Evolutionary conservation across 805 yeast species (phyloP).

Genomic region (Wickerhamiella allomyrinae): DNA sequence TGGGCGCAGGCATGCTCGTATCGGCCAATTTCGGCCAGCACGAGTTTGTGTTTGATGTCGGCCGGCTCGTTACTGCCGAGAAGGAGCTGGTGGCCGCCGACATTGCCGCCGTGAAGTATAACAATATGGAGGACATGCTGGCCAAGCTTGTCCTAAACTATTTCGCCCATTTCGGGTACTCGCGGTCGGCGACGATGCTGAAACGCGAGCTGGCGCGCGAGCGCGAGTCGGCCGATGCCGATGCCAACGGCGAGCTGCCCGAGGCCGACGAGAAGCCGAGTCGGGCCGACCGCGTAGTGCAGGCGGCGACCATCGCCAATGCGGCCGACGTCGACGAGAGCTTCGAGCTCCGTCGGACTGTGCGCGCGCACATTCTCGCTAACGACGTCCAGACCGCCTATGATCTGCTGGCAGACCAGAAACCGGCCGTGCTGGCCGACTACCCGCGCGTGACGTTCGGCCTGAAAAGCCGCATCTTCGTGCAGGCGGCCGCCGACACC

Average conservation of each 20-base stretch:
- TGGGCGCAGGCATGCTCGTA: constrained; percentile 31
- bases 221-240: constrained; percentile 7
- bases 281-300: constrained; percentile 13
- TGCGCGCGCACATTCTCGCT: constrained; percentile 30
- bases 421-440: constrained; percentile 27
- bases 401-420: constrained; percentile 26
- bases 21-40: constrained; percentile 36
- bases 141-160: constrained; percentile 32
- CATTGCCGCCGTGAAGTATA: constrained; percentile 8
- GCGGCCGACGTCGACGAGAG: background rate
- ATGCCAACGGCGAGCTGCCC: constrained; percentile 7
- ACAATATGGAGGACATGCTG: constrained; percentile 15
- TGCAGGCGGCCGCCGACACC: constrained; percentile 25
- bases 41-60: constrained; percentile 49
- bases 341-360: constrained; percentile 27
- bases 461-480: constrained; percentile 32
- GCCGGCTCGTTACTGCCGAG: constrained; percentile 35
- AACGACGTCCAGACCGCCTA: constrained; percentile 35
- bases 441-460: constrained; percentile 28
- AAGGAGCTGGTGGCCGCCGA: constrained; percentile 25
- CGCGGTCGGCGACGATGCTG: constrained; percentile 40
- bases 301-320: constrained; percentile 10
- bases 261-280: background rate
- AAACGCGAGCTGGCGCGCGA: constrained; percentile 29
- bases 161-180: constrained; percentile 44